phyloP scores from a whole-genome alignment of 768 basidiomycete genomes.

The Agrocybe pediades region DNA sequence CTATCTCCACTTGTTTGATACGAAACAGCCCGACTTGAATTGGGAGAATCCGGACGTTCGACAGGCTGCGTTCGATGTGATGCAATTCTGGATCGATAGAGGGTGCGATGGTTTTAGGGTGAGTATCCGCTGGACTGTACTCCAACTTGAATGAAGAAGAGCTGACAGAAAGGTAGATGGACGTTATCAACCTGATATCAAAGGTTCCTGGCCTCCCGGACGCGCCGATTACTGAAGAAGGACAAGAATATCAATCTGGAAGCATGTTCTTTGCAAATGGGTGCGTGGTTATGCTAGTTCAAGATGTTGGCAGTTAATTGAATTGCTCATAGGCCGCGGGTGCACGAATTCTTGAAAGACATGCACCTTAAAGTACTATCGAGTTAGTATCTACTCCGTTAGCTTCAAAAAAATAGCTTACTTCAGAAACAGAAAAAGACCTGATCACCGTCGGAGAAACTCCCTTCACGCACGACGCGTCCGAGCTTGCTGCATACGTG shows the following conservation, averaged over 20 bases:
- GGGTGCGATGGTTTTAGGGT: conserved; percentile 80
- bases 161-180: conserved; percentile 45
- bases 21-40: conserved; percentile 76
- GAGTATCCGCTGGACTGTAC: conserved; percentile 20
- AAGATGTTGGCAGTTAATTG: not conserved
- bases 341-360: conserved; percentile 69
- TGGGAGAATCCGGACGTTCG: conserved; percentile 71
- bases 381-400: conserved; percentile 36
- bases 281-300: conserved; percentile 28
- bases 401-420: not conserved
- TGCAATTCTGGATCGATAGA: conserved; percentile 74
- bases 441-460: conserved; percentile 70
- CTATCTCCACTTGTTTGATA: conserved; percentile 68
- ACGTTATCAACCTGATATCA: conserved; percentile 70
- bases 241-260: conserved; percentile 54
- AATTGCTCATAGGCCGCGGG: conserved; percentile 47
- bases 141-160: not conserved
- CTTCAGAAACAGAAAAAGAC: conserved; percentile 44
- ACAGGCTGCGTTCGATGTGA: conserved; percentile 59
- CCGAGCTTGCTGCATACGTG: conserved; percentile 55
- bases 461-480: conserved; percentile 55
- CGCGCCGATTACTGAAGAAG: conserved; percentile 56
- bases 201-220: conserved; percentile 68
- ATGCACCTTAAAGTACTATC: conserved; percentile 65
- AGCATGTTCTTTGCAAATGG: conserved; percentile 61